Conservation (phyloP, 306 rosid species). For the Trifolium repens region DNA sequence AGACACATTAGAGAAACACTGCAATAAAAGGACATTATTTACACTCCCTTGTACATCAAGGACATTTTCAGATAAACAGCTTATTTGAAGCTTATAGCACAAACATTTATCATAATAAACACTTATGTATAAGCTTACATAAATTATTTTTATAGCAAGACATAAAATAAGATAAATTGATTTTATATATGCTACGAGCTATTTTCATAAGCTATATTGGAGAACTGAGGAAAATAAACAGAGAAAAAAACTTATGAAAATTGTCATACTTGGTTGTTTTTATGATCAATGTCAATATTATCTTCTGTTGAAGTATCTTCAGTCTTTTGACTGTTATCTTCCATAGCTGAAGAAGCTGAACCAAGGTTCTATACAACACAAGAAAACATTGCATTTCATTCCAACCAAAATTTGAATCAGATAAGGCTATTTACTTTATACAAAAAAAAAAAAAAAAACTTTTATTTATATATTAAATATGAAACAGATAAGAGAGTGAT, state of each 20-base stretch:
- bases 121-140: no score
- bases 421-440: background rate
- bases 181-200: no score
- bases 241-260: no score
- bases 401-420: slow-evolving; percentile 15
- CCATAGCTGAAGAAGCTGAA: slow-evolving; percentile 57
- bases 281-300: slow-evolving; percentile 66
- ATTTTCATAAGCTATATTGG: no score
- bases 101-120: no score
- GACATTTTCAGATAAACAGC: no score
- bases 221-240: no score
- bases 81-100: no score
- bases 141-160: no score
- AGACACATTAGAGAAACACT: slow-evolving; percentile 33
- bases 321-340: slow-evolving; percentile 81
- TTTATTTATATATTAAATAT: background rate
- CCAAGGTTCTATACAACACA: slow-evolving; percentile 51
- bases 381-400: background rate
- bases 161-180: no score
- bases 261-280: slow-evolving; percentile 29
- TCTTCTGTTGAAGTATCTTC: slow-evolving; percentile 89
- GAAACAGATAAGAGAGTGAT: slow-evolving; percentile 1
- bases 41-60: background rate
- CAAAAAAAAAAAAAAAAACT: no score
- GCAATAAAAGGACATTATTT: background rate